Percentiles rank a stretch among this genome's conserved stretches.
phyloP scores from a whole-genome alignment of 1,139 yeast genomes.

The Candida sp. region DNA sequence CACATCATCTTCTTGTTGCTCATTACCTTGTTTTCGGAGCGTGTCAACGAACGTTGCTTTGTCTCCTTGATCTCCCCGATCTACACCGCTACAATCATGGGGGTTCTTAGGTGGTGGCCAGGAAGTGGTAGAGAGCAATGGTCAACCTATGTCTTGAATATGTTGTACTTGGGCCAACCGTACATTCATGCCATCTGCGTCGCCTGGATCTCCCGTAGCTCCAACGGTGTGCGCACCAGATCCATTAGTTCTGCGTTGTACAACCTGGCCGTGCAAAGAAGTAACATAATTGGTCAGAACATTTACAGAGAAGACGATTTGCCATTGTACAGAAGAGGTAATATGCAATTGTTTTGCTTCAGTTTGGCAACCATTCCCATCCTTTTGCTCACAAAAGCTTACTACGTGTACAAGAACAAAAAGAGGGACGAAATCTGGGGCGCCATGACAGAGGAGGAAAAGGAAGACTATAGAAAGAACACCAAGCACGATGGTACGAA shows the following conservation, averaged over 20 bases:
- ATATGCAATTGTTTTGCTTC: constrained; percentile 27
- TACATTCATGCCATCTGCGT: constrained; percentile 59
- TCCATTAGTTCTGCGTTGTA: constrained; percentile 61
- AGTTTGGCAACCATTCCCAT: constrained; percentile 21
- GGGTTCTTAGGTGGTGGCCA: constrained; percentile 53
- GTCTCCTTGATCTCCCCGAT: constrained; percentile 38
- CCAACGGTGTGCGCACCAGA: constrained; percentile 62
- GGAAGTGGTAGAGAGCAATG: constrained; percentile 51
- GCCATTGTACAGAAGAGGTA: constrained; percentile 63
- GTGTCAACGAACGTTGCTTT: constrained; percentile 35
- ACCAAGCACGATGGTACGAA: constrained; percentile 58
- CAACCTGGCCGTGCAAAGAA: constrained; percentile 65
- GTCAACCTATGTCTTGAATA: constrained; percentile 56
- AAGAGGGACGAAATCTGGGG: constrained; percentile 51
- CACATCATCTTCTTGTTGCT: constrained; percentile 32
- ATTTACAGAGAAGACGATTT: constrained; percentile 60
- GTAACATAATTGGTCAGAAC: constrained; percentile 53
- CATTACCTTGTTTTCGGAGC: constrained; percentile 45
- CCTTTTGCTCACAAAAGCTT: constrained; percentile 29
- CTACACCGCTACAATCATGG: constrained; percentile 41
- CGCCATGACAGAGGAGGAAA: constrained; percentile 50
- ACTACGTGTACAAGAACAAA: constrained; percentile 52
- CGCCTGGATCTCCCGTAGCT: constrained; percentile 63
- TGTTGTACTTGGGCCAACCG: constrained; percentile 52
- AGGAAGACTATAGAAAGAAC: constrained; percentile 42